A percentile compares a stretch with the other conserved stretches of the same genome.
These are phyloP conservation scores for Claviceps africana DNA, from an alignment of 2,329 filamentous ascomycete species.

Conservation along the genomic window DNA sequence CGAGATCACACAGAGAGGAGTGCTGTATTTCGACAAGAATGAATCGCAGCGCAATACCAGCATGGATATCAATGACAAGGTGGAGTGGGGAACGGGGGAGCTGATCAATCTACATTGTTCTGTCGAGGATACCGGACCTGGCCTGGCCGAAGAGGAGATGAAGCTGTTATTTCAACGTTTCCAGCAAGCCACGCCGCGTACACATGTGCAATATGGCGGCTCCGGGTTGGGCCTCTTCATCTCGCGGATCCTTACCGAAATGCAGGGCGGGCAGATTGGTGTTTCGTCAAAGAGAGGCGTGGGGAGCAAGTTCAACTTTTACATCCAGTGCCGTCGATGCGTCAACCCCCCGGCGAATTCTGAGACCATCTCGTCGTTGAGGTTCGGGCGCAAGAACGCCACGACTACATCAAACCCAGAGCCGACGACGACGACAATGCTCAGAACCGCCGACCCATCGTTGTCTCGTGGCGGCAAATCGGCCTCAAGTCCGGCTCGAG, in stretches of 20 bases:
- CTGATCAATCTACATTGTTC: slow-evolving; percentile 59
- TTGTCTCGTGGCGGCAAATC: neutral
- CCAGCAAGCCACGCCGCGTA: slow-evolving; percentile 53
- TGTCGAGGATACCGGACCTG: slow-evolving; percentile 58
- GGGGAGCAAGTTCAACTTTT: slow-evolving; percentile 66
- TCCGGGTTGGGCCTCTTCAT: slow-evolving; percentile 63
- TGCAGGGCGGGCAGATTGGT: slow-evolving; percentile 67
- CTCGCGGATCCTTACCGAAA: slow-evolving; percentile 58
- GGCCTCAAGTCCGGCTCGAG: slow-evolving; percentile 9
- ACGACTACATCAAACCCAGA: neutral
- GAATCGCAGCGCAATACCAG: slow-evolving; percentile 20
- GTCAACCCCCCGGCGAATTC: slow-evolving; percentile 23
- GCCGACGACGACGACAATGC: slow-evolving; percentile 10
- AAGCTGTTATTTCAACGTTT: slow-evolving; percentile 55
- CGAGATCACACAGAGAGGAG: slow-evolving; percentile 24
- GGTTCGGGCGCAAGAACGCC: slow-evolving; percentile 16
- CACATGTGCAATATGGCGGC: slow-evolving; percentile 59
- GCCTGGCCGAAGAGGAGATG: slow-evolving; percentile 48
- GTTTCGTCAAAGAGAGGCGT: slow-evolving; percentile 52
- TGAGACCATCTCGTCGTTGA: slow-evolving; percentile 23
- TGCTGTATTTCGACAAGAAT: slow-evolving; percentile 34
- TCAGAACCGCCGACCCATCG: slow-evolving; percentile 1
- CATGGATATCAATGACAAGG: slow-evolving; percentile 33
- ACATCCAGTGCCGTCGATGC: slow-evolving; percentile 53
- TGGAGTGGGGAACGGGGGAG: slow-evolving; percentile 60